Percentiles rank a stretch among this genome's conserved stretches.
These are phyloP conservation scores for Termitomyces sp. DNA, from an alignment of 768 basidiomycete species.

Conservation along the genomic window DNA sequence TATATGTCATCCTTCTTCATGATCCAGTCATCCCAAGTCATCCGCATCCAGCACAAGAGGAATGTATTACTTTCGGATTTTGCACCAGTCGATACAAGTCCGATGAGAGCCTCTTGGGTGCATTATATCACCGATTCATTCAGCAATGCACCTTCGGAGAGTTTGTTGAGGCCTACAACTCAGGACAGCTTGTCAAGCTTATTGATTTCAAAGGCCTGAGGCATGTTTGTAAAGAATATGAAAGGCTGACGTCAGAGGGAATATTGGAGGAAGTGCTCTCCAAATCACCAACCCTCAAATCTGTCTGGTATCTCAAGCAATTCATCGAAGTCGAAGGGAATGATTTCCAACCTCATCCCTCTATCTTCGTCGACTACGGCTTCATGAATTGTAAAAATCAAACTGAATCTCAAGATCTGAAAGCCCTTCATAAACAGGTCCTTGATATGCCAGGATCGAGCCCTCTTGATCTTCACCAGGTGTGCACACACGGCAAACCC, in stretches of 20 bases:
- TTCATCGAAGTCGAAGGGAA: constrained; percentile 14
- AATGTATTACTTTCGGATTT: constrained; percentile 21
- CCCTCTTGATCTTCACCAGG: constrained; percentile 30
- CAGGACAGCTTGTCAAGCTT: constrained; percentile 19
- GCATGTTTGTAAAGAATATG: background rate
- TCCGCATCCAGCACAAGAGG: constrained; percentile 7
- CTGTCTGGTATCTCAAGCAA: constrained; percentile 34
- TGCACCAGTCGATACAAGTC: constrained; percentile 10
- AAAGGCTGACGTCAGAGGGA: constrained; percentile 1
- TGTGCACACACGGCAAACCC: constrained; percentile 24
- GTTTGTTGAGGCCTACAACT: constrained; percentile 22
- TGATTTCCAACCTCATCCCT: background rate
- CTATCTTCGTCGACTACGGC: constrained; percentile 27
- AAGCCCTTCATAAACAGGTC: constrained; percentile 24
- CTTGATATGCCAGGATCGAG: constrained; percentile 19
- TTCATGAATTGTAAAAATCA: constrained; percentile 25
- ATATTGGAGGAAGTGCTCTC: constrained; percentile 20
- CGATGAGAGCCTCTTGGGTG: constrained; percentile 6
- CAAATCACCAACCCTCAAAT: constrained; percentile 13
- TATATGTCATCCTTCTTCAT: constrained; percentile 2
- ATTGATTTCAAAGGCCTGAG: constrained; percentile 17
- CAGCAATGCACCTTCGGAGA: constrained; percentile 28
- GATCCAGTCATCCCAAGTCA: constrained; percentile 1
- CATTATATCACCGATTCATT: constrained; percentile 20
- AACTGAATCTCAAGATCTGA: constrained; percentile 21